Evolutionary conservation across 73 alveolate genomes (phyloP), one percentile per base, ranked within the genome.

Genomic region (Stentor coeruleus): DNA sequence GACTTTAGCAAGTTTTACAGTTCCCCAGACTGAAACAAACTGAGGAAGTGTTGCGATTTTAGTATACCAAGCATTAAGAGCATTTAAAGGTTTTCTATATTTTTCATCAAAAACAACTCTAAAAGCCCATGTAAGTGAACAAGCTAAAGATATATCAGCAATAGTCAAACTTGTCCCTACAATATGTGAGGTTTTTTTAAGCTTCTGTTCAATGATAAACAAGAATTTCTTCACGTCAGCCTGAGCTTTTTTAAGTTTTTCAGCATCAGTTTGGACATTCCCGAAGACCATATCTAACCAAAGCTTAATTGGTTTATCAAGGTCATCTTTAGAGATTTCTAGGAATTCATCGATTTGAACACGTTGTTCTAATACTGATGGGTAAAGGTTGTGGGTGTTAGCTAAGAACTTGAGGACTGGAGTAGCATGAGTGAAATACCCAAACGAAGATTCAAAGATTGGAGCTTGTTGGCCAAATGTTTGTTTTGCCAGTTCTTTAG

Each of bases 111-210:
- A 74, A 38, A 86, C 74, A 38, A 88, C 74, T 82, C 88, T 85
- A 89, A 94, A 79, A 31, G 93, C 89, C 35, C 84, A 82, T 76
- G 87, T 74, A 39, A 96, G 83, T 60, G 85, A 81, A 59, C 91
- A 77, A 82, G 90, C 93, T 37, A 93, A 82, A 73, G 81, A 85
- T 35, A 96, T 89, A 84, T 96, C 99, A 83, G 99, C 99, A 38
- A 96, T 84, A 59, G 98, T 88, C 89, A 96, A 76, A 81, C 73
- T 39, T 36, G 93, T 94, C 39, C 99, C 99, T 39, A 89, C 94
- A 36, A 96, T 40, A 91, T 76, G 95, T 82, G 93, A 84, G 59
- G 85, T 81, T 28, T 66, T 85, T 77, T 88, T 85, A 28, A 96
- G 88, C n/a, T 77, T 89, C 58, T 75, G 89, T 59, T 96, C 93